Base-by-base conservation (phyloP, 2,329 filamentous ascomycete species). In the Myriosclerotinia duriaeana region DNA sequence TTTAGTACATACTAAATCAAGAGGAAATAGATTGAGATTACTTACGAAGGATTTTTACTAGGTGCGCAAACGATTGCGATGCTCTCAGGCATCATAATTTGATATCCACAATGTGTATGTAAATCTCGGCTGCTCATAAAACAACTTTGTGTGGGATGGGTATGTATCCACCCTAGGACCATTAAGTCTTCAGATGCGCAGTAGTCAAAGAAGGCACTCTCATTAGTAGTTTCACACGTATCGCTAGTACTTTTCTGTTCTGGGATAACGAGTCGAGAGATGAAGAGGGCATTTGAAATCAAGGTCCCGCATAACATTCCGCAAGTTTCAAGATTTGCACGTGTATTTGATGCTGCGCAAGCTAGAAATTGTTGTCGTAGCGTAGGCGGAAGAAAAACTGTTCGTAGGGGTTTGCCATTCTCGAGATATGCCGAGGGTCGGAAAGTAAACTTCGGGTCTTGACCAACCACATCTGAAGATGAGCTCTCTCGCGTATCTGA, bases 41-140 rank as follows among this genome's bases (percentile, higher is more conserved):
- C 88, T 80, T 80, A 93, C 87, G 88, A 90, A 54, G 90, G 91
- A 46, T 84, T 82, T 73, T 90, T 92, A 66, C 85, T 89, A 0
- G 95, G 95, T 7, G 95, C 92, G 79, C 95, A 99, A 50, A 99
- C 95, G 74, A 99, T 96, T 5, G 95, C 95, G 69, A 99, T 93
- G 73, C 92, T 96, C 81, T 99, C 95, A 0, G 93, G 89, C 79
- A 98, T 86, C 92, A 97, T 97, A 68, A 95, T 88, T 78, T 99
- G 95, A 77, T 97, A 98, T 14, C 93, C 93, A 3, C 89, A 89
- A 75, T 97, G 94, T 0, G 96, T 99, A 76, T 99, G 95, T 71
- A 98, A 77, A 76, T 99, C 95, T 60, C 94, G 84, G 59, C 90
- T 95, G 76, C 92, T 97, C 91, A 99, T 96, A 77, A 99, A 99